Base-by-base conservation (phyloP, 2,329 filamentous ascomycete species). In the Bipolaris zeicola region DNA sequence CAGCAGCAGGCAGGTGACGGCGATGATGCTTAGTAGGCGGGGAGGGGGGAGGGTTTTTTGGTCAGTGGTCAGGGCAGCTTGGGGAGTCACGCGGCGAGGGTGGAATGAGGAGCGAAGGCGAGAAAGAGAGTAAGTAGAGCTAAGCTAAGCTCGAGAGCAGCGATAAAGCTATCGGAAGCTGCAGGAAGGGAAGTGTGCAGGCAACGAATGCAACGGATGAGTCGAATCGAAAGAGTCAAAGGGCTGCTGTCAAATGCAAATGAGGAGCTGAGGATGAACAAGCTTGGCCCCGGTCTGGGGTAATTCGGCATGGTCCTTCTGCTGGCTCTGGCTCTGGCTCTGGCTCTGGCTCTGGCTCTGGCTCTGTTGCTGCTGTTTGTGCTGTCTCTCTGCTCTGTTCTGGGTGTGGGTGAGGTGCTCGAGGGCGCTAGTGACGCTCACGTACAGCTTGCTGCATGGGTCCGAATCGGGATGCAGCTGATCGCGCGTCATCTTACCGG, bases 81-180 rank as follows among this genome's bases (percentile, higher is more conserved):
- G 54, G 22, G 37, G 54, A 65, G 70, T 68, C 67, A 70, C 70
- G 70, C 70, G 72, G 54, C 72, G 70, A 70, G 67, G 63, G 52
- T 57, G 67, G 58, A 63, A 70, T 72, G 70, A 74, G 71, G 71
- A 61, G 61, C 37, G 52, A 54, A 60, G 2, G 41, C 33, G 33
- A 34, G 36, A 38, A 14, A 38, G 36, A 10, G 13, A 28, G 42
- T 33, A 44, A n/a, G 24, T 16, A 63, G 62, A 65, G 64, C 62
- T 51, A 50, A 61, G 50, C 53, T 55, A 36, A 47, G 44, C 44
- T 47, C 55, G 47, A 54, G 62, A 63, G 64, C 60, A 58, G 48
- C 46, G 37, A 55, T 50, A 60, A 50, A 36, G 54, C 54, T 55
- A 60, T 39, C 38, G 53, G 57, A 43, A 65, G 60, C 57, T 67